A percentile compares a stretch with the other conserved stretches of the same genome.
phyloP scores from a whole-genome alignment of 176 grass and related monocot genomes.

The Chrysopogon serrulatus region DNA sequence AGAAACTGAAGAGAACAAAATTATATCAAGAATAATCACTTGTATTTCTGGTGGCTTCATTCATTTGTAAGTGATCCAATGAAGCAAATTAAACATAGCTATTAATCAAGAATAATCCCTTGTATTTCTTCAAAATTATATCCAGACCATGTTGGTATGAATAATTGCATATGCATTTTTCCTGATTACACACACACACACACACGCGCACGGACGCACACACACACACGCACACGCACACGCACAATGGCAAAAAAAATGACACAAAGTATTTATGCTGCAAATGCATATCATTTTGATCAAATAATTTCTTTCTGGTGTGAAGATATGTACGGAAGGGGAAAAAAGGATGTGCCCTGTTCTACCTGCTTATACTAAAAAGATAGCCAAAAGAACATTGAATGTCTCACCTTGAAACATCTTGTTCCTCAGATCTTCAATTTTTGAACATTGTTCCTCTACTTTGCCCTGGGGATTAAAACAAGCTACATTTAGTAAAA shows the following conservation, averaged over 20 bases:
- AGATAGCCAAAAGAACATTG: not conserved
- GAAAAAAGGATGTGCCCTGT: not conserved
- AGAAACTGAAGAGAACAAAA: conserved; percentile 63
- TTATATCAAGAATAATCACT: conserved; percentile 16
- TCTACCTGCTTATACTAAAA: not conserved
- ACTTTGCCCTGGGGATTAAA: conserved; percentile 61
- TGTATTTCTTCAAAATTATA: not conserved
- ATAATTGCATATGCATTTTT: not conserved
- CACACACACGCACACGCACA: not conserved
- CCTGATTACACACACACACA: not conserved
- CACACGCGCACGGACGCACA: no score
- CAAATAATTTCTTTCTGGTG: not conserved
- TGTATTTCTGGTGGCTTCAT: not conserved
- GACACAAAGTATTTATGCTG: not conserved
- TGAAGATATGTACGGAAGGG: not conserved
- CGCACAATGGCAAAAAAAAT: not conserved
- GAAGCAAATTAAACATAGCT: not conserved
- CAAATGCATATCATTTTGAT: conserved; percentile 8
- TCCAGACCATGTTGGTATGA: not conserved
- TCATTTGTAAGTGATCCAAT: not conserved
- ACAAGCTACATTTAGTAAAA: conserved; percentile 23
- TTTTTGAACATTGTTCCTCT: conserved; percentile 61
- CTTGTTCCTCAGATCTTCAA: conserved; percentile 78
- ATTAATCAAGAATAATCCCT: not conserved
- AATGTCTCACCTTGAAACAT: conserved; percentile 73